Evolutionary conservation across 345 rosid species (phyloP).

Genomic region (Odontarrhena argentea): DNA sequence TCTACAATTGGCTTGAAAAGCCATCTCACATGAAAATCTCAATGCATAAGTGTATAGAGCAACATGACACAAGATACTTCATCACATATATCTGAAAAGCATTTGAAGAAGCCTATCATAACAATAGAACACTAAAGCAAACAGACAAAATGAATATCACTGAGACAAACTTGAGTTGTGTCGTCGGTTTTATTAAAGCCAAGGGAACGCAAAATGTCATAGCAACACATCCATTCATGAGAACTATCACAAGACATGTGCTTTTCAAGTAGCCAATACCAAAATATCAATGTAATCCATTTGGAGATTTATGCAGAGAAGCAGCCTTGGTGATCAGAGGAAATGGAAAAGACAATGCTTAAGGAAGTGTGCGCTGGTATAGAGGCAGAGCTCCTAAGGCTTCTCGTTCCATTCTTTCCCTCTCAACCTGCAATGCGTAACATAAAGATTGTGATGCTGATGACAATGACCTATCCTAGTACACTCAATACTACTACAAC

Average conservation of each 20-base stretch:
- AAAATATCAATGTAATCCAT: constrained; percentile 25
- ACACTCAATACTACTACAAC: background rate
- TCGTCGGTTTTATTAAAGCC: constrained; percentile 27
- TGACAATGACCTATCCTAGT: background rate
- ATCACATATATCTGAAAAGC: background rate
- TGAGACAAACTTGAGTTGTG: constrained; percentile 19
- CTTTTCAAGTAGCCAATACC: constrained; percentile 19
- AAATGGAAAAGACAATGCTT: constrained; percentile 23
- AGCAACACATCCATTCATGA: constrained; percentile 27
- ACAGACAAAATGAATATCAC: background rate
- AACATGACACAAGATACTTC: background rate
- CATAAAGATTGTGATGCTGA: constrained; percentile 6
- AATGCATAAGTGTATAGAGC: background rate
- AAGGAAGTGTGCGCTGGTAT: constrained; percentile 84
- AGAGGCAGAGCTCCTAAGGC: constrained; percentile 94
- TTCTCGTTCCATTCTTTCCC: constrained; percentile 80
- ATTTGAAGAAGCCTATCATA: background rate
- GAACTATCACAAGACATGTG: constrained; percentile 9
- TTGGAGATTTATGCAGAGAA: constrained; percentile 30
- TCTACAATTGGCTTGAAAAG: constrained; percentile 5
- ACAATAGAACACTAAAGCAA: constrained; percentile 4
- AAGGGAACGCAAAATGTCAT: constrained; percentile 16
- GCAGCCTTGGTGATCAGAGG: constrained; percentile 6
- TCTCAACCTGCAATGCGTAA: constrained; percentile 65
- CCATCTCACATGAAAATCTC: constrained; percentile 18